Percentiles rank a stretch among this genome's conserved stretches.
Evolutionary conservation across 805 yeast species (phyloP).

Genomic region (Torulaspora franciscae): DNA sequence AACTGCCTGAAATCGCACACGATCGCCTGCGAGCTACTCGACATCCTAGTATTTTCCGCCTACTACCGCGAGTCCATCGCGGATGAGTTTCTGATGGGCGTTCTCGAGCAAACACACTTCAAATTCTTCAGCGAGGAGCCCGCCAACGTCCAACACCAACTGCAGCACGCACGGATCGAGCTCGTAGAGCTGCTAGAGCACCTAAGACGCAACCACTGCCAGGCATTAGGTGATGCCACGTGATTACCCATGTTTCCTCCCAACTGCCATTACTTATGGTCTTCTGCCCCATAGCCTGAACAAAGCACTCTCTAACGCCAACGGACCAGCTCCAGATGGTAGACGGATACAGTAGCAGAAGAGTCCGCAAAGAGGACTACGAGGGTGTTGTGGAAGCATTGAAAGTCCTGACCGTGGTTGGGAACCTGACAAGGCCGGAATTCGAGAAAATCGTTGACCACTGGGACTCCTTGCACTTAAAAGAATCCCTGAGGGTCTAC

Average conservation of each 20-base stretch:
- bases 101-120: slow-evolving; percentile 14
- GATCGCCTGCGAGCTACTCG: slow-evolving; percentile 16
- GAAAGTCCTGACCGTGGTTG: slow-evolving; percentile 74
- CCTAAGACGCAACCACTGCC: slow-evolving; percentile 8
- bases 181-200: slow-evolving; percentile 11
- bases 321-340: slow-evolving; percentile 3
- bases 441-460: slow-evolving; percentile 50
- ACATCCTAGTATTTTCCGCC: slow-evolving; percentile 14
- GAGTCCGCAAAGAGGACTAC: slow-evolving; percentile 52
- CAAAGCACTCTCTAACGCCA: background rate
- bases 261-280: background rate
- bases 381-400: slow-evolving; percentile 58
- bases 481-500: slow-evolving; percentile 44
- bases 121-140: slow-evolving; percentile 13
- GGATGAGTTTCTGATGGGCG: slow-evolving; percentile 11
- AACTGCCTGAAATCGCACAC: slow-evolving; percentile 10
- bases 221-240: slow-evolving; percentile 8
- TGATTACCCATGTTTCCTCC: slow-evolving; percentile 2
- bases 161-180: slow-evolving; percentile 4
- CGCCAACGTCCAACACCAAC: slow-evolving; percentile 5
- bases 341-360: slow-evolving; percentile 64
- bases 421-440: slow-evolving; percentile 49
- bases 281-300: background rate
- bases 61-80: slow-evolving; percentile 13
- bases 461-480: slow-evolving; percentile 46